A percentile compares a stretch with the other conserved stretches of the same genome.
phyloP scores from a whole-genome alignment of 2,329 filamentous ascomycete species.

The Aspergillus uvarum region DNA sequence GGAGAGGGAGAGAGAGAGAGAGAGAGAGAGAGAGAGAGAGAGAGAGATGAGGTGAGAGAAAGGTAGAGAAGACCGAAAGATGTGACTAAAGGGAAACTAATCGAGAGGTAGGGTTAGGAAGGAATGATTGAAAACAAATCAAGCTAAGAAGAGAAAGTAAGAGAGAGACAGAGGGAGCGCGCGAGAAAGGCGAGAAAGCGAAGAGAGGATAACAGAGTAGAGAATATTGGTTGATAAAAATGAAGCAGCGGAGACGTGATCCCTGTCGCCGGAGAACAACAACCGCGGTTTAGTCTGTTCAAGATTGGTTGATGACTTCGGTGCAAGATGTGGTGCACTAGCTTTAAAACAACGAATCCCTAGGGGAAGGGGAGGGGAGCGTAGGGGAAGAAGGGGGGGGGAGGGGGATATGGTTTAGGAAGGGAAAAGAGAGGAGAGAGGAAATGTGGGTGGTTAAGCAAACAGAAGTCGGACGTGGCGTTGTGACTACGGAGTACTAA shows the following conservation, averaged over 20 bases:
- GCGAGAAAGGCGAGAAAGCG: conserved; percentile 2
- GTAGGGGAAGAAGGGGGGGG: neutral
- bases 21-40: neutral
- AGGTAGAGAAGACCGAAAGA: conserved; percentile 6
- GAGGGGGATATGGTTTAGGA: neutral
- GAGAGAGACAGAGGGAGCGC: conserved; percentile 3
- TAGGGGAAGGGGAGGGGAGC: conserved; percentile 1
- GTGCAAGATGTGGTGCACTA: neutral
- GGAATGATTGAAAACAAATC: neutral
- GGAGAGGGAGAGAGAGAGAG: neutral
- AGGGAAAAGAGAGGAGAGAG: neutral
- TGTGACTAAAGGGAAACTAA: neutral
- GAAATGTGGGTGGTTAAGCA: neutral
- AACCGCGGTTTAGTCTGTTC: conserved; percentile 13
- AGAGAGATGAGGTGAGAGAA: neutral
- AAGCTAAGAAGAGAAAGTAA: conserved; percentile 6
- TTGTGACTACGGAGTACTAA: neutral
- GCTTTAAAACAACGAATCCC: neutral
- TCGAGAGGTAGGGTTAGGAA: neutral
- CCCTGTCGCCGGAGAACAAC: conserved; percentile 16
- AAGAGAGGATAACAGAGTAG: conserved; percentile 2
- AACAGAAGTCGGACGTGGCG: neutral
- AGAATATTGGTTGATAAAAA: conserved; percentile 3
- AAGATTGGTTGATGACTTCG: neutral
- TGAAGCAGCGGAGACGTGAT: conserved; percentile 17